Evolutionary conservation across 2,329 filamentous ascomycete genomes (phyloP), one percentile per base, ranked within the genome.

Genomic region (Cladophialophora immunda): DNA sequence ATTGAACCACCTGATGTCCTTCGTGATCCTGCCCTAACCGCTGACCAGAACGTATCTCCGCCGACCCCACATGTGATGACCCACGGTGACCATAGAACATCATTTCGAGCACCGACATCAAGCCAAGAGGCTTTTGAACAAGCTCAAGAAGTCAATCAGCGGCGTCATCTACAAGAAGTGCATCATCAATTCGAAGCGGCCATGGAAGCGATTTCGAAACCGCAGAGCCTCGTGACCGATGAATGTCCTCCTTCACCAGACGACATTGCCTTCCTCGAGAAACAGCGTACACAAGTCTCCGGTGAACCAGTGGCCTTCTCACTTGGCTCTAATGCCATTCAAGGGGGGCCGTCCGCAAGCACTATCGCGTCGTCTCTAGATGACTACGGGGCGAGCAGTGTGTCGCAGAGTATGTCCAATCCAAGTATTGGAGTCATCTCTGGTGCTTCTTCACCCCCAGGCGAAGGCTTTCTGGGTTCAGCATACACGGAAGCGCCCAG

Each of bases 371-470:
- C 81, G 6, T 81, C 80, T 1, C 80, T 80, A n/a, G 77, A 78
- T 36, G 81, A 80, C 61, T 80, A 81, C 61, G 80, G 77, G 52
- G 78, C 77, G 36, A 82, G 81, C 56, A 81, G 80, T 58, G 81
- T 82, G 73, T 82, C 81, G 30, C 80, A 82, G 59, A 81, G 79
- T 70, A 79, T 80, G 47, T 83, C 81, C 8, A 80, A 82, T 67
- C 81, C 80, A 4, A 82, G 81, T 69, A 81, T 83, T 36, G 80
- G 80, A 3, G 80, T 81, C 11, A 79, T 81, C 17, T 82, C 81
- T 0, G 80, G 79, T 30, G 81, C 80, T 13, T 83, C 81, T 0
- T 83, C 81, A 25, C 76, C 82, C 29, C 82, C 80, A 11, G 78
- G 76, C 7, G 80, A 82, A 61, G 76, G 76, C 0, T 71, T 85